These are phyloP conservation scores for Neurospora sp. DNA, from an alignment of 495 filamentous ascomycete genomes.

Conservation along the genomic window DNA sequence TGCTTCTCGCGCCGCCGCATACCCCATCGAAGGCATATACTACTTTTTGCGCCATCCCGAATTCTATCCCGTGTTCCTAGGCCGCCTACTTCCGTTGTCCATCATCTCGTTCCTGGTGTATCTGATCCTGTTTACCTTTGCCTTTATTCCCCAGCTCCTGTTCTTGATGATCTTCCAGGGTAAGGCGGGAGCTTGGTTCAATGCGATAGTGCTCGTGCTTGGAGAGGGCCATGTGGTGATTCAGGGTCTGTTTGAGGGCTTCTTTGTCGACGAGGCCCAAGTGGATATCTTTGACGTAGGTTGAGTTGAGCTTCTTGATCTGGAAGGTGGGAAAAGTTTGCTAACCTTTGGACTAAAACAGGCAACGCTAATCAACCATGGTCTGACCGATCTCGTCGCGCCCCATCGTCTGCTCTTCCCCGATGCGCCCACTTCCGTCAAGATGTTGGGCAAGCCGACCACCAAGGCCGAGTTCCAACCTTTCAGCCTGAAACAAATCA, in stretches of 20 bases:
- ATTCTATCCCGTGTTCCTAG: constrained; percentile 57
- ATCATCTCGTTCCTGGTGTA: constrained; percentile 67
- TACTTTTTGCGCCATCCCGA: constrained; percentile 62
- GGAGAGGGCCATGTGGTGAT: constrained; percentile 75
- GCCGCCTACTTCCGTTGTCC: constrained; percentile 59
- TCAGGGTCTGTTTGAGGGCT: constrained; percentile 65
- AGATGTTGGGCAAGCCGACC: constrained; percentile 65
- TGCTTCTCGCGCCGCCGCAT: constrained; percentile 24
- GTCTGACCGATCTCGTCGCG: constrained; percentile 48
- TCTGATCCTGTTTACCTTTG: constrained; percentile 66
- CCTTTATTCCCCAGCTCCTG: constrained; percentile 79
- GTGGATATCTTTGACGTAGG: constrained; percentile 90
- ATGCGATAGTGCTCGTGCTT: constrained; percentile 67
- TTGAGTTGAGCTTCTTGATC: constrained; percentile 25
- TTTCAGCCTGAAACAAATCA: constrained; percentile 65
- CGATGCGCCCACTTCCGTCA: constrained; percentile 49
- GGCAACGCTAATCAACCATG: constrained; percentile 42
- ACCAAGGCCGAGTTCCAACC: constrained; percentile 55
- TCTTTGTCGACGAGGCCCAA: constrained; percentile 71
- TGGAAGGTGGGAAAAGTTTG: neutral
- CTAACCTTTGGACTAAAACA: constrained; percentile 5
- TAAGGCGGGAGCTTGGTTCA: constrained; percentile 59
- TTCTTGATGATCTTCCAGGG: constrained; percentile 78
- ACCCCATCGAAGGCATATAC: constrained; percentile 52
- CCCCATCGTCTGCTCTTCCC: constrained; percentile 61